A percentile compares a stretch with the other conserved stretches of the same genome.
Evolutionary conservation across 805 yeast species (phyloP).

Genomic region (Kodamaea hsintzibuensis): DNA sequence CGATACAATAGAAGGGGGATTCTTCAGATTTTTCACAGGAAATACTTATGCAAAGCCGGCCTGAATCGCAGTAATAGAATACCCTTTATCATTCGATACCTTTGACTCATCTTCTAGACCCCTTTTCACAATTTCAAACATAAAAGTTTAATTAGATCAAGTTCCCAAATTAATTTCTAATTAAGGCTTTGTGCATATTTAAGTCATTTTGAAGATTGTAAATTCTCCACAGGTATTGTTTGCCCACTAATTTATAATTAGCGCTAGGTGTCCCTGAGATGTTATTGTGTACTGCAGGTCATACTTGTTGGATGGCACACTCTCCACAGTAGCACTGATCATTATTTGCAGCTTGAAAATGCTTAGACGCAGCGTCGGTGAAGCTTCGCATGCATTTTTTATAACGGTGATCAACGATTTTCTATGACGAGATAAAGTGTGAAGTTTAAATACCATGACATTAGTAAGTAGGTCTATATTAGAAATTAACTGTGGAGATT

Average conservation of each 20-base stretch:
- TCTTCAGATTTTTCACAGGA: background rate
- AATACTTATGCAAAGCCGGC: background rate
- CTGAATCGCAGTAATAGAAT: background rate
- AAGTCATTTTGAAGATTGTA: background rate
- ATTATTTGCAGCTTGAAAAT: background rate
- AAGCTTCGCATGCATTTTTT: background rate
- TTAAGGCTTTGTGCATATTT: background rate
- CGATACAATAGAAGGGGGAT: background rate
- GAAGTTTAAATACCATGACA: too few species aligned
- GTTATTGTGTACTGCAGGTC: background rate
- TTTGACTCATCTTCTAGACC: background rate
- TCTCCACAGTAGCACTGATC: background rate
- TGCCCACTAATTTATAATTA: background rate
- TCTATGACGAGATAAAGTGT: background rate
- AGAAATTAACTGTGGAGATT: background rate
- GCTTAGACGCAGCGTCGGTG: background rate
- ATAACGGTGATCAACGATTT: background rate
- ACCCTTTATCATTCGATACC: background rate
- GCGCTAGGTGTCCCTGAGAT: background rate
- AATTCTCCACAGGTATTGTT: background rate
- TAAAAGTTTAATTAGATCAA: background rate
- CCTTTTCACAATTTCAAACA: background rate
- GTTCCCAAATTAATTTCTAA: background rate
- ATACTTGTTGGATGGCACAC: background rate
- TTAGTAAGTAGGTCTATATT: background rate